Evolutionary conservation across 2,329 filamentous ascomycete genomes (phyloP), one percentile per base, ranked within the genome.

Genomic region (Stagonosporopsis tanaceti): DNA sequence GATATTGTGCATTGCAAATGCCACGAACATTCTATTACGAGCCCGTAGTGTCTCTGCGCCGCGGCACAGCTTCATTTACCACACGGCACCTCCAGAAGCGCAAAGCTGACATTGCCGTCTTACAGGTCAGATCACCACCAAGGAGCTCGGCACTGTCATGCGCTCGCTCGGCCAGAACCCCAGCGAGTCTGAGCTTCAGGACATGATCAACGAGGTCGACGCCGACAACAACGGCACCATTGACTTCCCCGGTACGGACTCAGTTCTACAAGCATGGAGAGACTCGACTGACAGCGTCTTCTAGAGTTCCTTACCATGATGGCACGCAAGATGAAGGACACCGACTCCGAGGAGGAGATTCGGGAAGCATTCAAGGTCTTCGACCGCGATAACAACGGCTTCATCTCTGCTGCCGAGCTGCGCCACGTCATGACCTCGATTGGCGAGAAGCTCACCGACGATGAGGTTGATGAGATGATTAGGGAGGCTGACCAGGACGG

Each of bases 121-220:
- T 40, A 63, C 68, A 87, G 85, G 85, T 61, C 83, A 86, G 73
- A 88, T 88, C 79, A 87, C 85, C 59, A 85, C 84, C 70, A 82
- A 83, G 67, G 86, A 88, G 75, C 81, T 88, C 51, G 85, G 85
- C 71, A 84, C 83, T 50, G 85, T 88, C 65, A 88, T 88, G 85
- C 81, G 81, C 71, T 85, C 84, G 55, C 84, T 88, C 37, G 85
- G 85, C 68, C 83, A 87, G 69, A 86, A 87, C 74, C 84, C 86
- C 59, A 85, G 82, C 76, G 83, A 86, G 63, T 81, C 82, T 53
- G 86, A 89, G 76, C 80, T 88, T 51, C 82, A 86, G 72, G 85
- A 89, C 74, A 87, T 89, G 79, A 86, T 88, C 78, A 87, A 86
- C 77, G 86, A 89, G 76, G 85, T 87, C 61, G 86, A 89, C 65